Evolutionary conservation across 345 rosid genomes (phyloP), one percentile per base, ranked within the genome.

Genomic region (Acer negundo): DNA sequence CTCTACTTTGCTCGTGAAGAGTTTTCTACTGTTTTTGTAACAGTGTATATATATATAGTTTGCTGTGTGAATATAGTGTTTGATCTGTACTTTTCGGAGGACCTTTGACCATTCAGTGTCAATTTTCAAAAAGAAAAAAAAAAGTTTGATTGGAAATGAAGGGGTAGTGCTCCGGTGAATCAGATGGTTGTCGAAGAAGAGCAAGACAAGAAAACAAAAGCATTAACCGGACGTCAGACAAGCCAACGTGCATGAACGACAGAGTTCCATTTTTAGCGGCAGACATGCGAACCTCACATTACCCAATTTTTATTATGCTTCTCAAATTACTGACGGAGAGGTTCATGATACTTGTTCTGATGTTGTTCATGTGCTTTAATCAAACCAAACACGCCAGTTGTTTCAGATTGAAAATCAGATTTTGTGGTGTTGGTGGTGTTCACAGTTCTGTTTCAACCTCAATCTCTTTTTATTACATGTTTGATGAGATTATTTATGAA

Each of bases 221-320:
- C 26, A 72, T 28, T 59, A 55, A 77, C 59, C 82, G 67, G 69
- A 78, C 77, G 85, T 83, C 82, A 86, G 89, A 83, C 87, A 84
- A 67, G 68, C 68, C 55, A 78, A 81, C 88, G 79, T 83, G 92
- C 75, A 69, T 59, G 58, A 61, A 69, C 74, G 67, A 73, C 72
- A 62, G 10, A 42, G 47, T 53, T 62, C 72, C 80, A 40, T 24
- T 44, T 61, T 44, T 28, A 55, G 71, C 69, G 77, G 76, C 42
- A 42, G 77, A 70, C 77, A 74, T 49, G 79, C 83, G 70, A 80
- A 46, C 73, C 73, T 55, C 62, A 16, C 15, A 20, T 19, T 19
- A 8, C 63, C 10, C 4, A 59, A n/a, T 1, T 59, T 59, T 7
- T 8, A 7, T 9, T 19, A 59, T 26, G 10, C 1, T n/a, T 59